Conservation (phyloP, 768 basidiomycete species). For the Rhizopogon vesiculosus region DNA sequence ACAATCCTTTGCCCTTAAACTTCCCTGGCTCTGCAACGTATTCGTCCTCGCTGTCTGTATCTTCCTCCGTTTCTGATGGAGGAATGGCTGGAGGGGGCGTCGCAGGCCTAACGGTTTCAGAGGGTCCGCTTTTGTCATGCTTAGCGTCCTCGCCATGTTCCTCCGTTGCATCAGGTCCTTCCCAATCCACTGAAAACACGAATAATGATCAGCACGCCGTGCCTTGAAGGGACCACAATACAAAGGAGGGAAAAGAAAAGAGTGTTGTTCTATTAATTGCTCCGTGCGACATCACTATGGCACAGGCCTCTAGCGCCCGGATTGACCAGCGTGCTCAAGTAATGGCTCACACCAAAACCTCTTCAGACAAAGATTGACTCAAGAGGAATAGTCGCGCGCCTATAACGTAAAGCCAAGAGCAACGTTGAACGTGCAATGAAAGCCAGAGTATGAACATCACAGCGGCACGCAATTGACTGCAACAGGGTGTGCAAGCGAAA, state of each 20-base stretch:
- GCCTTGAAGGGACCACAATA: slow-evolving; percentile 4
- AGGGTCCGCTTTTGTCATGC: slow-evolving; percentile 17
- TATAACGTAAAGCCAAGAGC: slow-evolving; percentile 27
- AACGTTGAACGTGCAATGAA: slow-evolving; percentile 23
- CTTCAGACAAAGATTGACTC: slow-evolving; percentile 26
- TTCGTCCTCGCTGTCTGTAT: slow-evolving; percentile 63
- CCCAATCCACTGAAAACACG: slow-evolving; percentile 62
- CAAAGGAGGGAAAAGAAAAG: slow-evolving; percentile 10
- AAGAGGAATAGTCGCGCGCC: slow-evolving; percentile 30
- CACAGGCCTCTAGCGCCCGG: slow-evolving; percentile 1
- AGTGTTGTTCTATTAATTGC: not conserved
- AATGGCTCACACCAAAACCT: slow-evolving; percentile 23
- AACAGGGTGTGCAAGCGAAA: slow-evolving; percentile 29
- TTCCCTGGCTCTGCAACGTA: slow-evolving; percentile 48
- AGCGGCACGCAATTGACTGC: slow-evolving; percentile 27
- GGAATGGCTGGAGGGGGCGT: slow-evolving; percentile 28
- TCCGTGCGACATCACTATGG: slow-evolving; percentile 1
- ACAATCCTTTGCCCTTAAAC: slow-evolving; percentile 27
- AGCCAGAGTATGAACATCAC: slow-evolving; percentile 11
- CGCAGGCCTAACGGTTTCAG: slow-evolving; percentile 9
- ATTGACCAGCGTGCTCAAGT: slow-evolving; percentile 23
- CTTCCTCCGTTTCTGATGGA: slow-evolving; percentile 44
- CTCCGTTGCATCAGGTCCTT: slow-evolving; percentile 58
- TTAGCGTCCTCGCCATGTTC: slow-evolving; percentile 24
- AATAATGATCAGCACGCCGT: slow-evolving; percentile 24